Percentiles rank a stretch among this genome's conserved stretches.
These are phyloP conservation scores for Pleurotus eryngii DNA, from an alignment of 768 basidiomycete species.

Conservation along the genomic window DNA sequence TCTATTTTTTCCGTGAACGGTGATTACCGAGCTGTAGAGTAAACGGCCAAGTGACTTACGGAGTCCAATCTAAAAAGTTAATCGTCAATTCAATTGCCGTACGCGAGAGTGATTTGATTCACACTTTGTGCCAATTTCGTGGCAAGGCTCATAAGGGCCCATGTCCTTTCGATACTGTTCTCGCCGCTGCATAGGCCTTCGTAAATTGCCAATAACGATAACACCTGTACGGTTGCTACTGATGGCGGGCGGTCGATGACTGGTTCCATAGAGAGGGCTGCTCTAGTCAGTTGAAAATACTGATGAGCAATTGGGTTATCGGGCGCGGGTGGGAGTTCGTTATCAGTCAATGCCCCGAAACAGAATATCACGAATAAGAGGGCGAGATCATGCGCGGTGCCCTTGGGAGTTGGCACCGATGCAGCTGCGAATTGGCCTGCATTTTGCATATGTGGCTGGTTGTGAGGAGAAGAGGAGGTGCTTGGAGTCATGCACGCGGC, in stretches of 20 bases:
- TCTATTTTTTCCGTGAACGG: slow-evolving; percentile 32
- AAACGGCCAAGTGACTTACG: slow-evolving; percentile 38
- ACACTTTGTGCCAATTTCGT: slow-evolving; percentile 70
- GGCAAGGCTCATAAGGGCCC: slow-evolving; percentile 63
- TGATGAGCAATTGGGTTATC: slow-evolving; percentile 50
- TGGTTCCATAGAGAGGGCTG: slow-evolving; percentile 62
- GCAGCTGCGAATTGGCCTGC: neutral
- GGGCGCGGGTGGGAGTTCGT: slow-evolving; percentile 46
- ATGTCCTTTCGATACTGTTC: slow-evolving; percentile 67
- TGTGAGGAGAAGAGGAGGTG: neutral
- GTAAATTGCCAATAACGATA: slow-evolving; percentile 68
- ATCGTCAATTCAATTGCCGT: neutral
- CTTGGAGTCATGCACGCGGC: slow-evolving; percentile 23
- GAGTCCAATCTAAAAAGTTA: slow-evolving; percentile 52
- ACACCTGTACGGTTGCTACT: slow-evolving; percentile 65
- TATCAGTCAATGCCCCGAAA: slow-evolving; percentile 59
- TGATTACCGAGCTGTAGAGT: neutral
- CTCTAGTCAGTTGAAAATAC: slow-evolving; percentile 60
- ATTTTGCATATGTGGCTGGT: neutral
- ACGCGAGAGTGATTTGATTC: slow-evolving; percentile 23
- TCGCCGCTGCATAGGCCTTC: slow-evolving; percentile 66
- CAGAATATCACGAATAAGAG: slow-evolving; percentile 61
- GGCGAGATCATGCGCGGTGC: slow-evolving; percentile 57
- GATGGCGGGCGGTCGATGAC: slow-evolving; percentile 68
- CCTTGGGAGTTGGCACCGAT: slow-evolving; percentile 10